Conservation (phyloP, 2,329 filamentous ascomycete genomes). For the Fusarium sp. region DNA sequence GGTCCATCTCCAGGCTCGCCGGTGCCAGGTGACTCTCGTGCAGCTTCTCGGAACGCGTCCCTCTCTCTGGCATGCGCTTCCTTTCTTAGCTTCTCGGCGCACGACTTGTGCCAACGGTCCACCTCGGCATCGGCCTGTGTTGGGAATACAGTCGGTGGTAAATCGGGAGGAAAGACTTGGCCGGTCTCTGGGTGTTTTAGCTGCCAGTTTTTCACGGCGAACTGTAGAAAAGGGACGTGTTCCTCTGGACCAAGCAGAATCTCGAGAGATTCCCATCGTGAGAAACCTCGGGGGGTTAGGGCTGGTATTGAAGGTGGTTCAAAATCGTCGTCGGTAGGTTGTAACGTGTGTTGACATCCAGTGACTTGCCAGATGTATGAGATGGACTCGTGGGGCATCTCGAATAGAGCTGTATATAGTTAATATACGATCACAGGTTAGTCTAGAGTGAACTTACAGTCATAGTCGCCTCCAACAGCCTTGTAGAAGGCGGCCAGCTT, state of each 20-base stretch:
- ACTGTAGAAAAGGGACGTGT: constrained; percentile 86
- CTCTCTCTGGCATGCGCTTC: constrained; percentile 63
- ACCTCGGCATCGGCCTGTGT: constrained; percentile 80
- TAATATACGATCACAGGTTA: constrained; percentile 16
- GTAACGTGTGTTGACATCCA: constrained; percentile 89
- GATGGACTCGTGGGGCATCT: constrained; percentile 78
- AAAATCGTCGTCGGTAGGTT: constrained; percentile 80
- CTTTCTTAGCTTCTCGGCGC: constrained; percentile 76
- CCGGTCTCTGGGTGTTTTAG: constrained; percentile 81
- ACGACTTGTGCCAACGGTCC: constrained; percentile 85
- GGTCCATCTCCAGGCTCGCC: constrained; percentile 48
- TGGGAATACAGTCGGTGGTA: constrained; percentile 76
- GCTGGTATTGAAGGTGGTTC: constrained; percentile 83
- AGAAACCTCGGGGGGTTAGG: constrained; percentile 85
- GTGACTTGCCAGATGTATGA: constrained; percentile 94
- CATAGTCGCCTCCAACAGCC: constrained; percentile 79
- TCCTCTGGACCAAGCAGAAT: constrained; percentile 88
- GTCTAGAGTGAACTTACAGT: constrained; percentile 60
- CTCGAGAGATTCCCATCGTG: constrained; percentile 94
- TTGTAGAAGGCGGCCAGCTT: constrained; percentile 85
- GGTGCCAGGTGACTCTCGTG: constrained; percentile 43
- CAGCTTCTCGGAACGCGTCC: constrained; percentile 43
- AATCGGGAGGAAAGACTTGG: constrained; percentile 71
- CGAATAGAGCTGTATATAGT: constrained; percentile 74
- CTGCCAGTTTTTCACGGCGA: constrained; percentile 81